These are phyloP conservation scores for Pleurotus tuber-regium DNA, from an alignment of 768 basidiomycete genomes.

Conservation along the genomic window DNA sequence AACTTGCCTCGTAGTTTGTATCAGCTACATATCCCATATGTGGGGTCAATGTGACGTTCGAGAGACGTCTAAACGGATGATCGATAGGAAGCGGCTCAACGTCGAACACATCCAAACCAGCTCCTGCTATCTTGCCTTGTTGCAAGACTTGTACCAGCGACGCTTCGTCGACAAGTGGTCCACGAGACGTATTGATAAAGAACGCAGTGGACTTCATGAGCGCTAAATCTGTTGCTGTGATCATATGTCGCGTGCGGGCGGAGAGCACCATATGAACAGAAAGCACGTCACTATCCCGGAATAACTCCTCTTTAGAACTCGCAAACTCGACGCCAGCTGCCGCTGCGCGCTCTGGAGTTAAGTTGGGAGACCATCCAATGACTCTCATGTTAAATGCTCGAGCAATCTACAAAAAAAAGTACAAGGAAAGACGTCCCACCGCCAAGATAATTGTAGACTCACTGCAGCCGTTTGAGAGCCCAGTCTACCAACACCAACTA, in stretches of 20 bases:
- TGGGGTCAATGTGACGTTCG: constrained; percentile 58
- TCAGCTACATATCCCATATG: constrained; percentile 60
- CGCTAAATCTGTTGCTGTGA: constrained; percentile 44
- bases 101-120: constrained; percentile 66
- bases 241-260: constrained; percentile 44
- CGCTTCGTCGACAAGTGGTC: constrained; percentile 59
- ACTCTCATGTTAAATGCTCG: constrained; percentile 59
- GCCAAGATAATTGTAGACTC: constrained; percentile 4
- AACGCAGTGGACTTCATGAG: constrained; percentile 57
- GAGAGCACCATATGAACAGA: constrained; percentile 62
- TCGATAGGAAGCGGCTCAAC: constrained; percentile 61
- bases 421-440: neutral
- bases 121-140: constrained; percentile 49
- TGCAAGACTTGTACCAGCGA: constrained; percentile 50
- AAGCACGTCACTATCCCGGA: constrained; percentile 54
- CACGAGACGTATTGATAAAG: constrained; percentile 66
- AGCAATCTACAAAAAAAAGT: constrained; percentile 40
- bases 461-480: constrained; percentile 53
- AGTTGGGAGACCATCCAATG: constrained; percentile 62
- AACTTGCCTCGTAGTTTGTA: constrained; percentile 45
- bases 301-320: constrained; percentile 49
- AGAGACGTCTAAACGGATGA: constrained; percentile 47
- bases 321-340: constrained; percentile 49
- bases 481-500: constrained; percentile 60
- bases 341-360: constrained; percentile 55